Conservation (phyloP, 768 basidiomycete genomes). For the Kwoniella dejecticola region DNA sequence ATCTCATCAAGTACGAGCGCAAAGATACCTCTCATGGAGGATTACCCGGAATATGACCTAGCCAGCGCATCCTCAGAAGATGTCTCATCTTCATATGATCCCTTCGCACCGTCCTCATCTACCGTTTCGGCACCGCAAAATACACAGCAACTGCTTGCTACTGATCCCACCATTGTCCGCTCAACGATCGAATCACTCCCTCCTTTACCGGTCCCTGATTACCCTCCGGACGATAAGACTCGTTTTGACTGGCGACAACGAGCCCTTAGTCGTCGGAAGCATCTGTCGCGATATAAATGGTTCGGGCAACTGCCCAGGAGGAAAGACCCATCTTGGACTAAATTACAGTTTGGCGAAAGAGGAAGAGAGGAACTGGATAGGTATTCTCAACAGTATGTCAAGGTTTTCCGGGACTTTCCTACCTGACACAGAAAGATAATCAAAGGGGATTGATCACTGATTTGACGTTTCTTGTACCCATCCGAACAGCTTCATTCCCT, state of each 20-base stretch:
- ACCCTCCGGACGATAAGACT: constrained; percentile 43
- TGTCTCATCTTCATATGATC: not conserved
- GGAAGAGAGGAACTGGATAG: constrained; percentile 60
- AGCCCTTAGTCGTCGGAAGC: constrained; percentile 55
- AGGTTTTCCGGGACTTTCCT: not conserved
- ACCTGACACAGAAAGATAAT: not conserved
- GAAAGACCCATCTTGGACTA: constrained; percentile 4
- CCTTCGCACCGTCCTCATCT: constrained; percentile 7
- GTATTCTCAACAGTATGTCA: constrained; percentile 64
- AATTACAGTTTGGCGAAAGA: constrained; percentile 17
- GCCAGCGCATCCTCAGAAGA: not conserved
- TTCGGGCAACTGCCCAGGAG: not conserved
- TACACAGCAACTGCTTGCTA: too few relatives aligned
- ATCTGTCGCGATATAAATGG: constrained; percentile 12
- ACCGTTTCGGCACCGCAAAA: not conserved
- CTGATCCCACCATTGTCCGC: not conserved
- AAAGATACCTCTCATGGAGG: too few relatives aligned
- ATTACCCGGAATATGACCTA: not conserved
- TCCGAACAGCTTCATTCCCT: constrained; percentile 61
- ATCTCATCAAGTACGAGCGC: too few relatives aligned
- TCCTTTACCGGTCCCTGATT: not conserved
- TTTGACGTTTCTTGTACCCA: not conserved
- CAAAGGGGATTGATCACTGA: not conserved
- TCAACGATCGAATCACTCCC: not conserved
- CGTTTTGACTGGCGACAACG: constrained; percentile 69